Percentiles rank a stretch among this genome's conserved stretches.
phyloP scores from a whole-genome alignment of 2,329 filamentous ascomycete species.

The Colletotrichum kahawae region DNA sequence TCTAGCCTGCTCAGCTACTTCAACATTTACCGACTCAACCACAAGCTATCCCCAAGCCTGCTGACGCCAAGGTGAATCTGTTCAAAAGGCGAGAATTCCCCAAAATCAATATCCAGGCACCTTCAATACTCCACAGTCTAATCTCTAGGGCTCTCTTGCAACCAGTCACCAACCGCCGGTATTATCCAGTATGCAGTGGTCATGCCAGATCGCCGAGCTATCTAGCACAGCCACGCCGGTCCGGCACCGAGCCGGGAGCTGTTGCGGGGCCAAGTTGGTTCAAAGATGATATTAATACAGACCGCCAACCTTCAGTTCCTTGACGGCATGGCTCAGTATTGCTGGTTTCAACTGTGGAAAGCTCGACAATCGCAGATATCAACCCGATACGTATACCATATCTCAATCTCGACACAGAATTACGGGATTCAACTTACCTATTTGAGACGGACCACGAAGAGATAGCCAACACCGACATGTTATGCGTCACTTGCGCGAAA shows the following conservation, averaged over 20 bases:
- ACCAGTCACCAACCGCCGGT: background rate
- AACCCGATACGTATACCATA: background rate
- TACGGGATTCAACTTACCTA: background rate
- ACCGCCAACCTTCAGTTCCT: background rate
- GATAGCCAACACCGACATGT: background rate
- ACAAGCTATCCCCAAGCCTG: background rate
- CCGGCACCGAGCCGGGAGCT: background rate
- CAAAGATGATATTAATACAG: background rate
- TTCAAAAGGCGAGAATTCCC: background rate
- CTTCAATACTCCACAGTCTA: background rate
- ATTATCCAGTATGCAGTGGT: background rate
- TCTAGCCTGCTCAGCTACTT: background rate
- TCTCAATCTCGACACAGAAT: background rate
- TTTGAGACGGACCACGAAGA: background rate
- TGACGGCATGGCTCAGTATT: background rate
- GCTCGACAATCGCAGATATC: accelerated
- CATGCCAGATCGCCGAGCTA: background rate
- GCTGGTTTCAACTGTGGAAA: accelerated
- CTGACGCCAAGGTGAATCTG: background rate
- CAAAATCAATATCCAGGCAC: background rate
- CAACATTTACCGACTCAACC: background rate
- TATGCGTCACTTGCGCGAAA: background rate
- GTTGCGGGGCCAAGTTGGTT: background rate
- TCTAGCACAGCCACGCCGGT: constrained; percentile 7
- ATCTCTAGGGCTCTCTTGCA: background rate